Conservation (phyloP, 208 protist genomes). For the Trypanosoma theileri region DNA sequence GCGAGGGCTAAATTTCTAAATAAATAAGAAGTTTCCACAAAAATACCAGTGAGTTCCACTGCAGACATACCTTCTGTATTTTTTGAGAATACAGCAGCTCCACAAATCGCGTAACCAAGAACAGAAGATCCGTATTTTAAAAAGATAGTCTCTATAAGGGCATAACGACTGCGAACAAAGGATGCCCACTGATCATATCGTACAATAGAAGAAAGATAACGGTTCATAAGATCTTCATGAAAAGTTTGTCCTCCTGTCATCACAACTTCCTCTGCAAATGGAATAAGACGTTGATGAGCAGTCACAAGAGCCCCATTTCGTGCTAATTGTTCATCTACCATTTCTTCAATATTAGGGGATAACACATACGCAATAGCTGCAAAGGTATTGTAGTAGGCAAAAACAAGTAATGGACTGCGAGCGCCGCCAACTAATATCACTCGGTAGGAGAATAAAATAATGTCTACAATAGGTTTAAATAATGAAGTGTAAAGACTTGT, state of each 20-base stretch:
- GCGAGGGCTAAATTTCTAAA: conserved; percentile 51
- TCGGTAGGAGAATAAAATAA: conserved; percentile 47
- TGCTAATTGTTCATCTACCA: conserved; percentile 47
- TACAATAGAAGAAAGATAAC: conserved; percentile 42
- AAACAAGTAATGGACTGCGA: conserved; percentile 29
- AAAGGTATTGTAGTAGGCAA: conserved; percentile 51
- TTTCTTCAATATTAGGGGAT: conserved; percentile 46
- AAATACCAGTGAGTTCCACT: conserved; percentile 25
- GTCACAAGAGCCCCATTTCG: conserved; percentile 47
- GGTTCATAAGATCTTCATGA: conserved; percentile 40
- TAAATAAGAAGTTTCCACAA: conserved; percentile 33
- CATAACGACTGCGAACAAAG: conserved; percentile 53
- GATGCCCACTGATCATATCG: conserved; percentile 48
- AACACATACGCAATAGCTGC: conserved; percentile 24
- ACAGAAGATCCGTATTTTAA: conserved; percentile 61
- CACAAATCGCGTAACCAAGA: conserved; percentile 45
- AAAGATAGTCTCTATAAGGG: conserved; percentile 50
- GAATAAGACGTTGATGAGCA: conserved; percentile 48
- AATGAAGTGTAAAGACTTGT: conserved; percentile 42
- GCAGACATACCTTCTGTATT: conserved; percentile 7
- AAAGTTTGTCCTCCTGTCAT: conserved; percentile 43
- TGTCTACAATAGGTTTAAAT: conserved; percentile 53
- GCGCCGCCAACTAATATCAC: conserved; percentile 35
- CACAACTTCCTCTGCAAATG: conserved; percentile 63
- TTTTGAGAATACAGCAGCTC: conserved; percentile 29